Evolutionary conservation across 2,329 filamentous ascomycete genomes (phyloP).

Genomic region (Phyllachora maydis): DNA sequence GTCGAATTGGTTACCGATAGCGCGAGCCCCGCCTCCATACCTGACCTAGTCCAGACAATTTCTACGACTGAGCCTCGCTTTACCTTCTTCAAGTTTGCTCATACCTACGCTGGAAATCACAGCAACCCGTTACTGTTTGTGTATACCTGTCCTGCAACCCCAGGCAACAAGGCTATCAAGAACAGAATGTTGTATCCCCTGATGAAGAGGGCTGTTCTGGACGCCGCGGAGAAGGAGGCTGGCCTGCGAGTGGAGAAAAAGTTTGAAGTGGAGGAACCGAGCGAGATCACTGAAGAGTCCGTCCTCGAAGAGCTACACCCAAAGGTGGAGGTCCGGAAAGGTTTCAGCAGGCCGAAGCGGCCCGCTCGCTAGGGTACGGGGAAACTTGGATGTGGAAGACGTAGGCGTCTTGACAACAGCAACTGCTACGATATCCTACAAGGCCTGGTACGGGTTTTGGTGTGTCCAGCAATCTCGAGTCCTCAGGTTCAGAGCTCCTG

Average conservation of each 20-base stretch:
- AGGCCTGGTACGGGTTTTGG: no score
- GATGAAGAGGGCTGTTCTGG: slow-evolving; percentile 45
- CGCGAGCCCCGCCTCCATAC: slow-evolving; percentile 29
- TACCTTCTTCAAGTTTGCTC: slow-evolving; percentile 51
- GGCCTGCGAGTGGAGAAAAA: slow-evolving; percentile 49
- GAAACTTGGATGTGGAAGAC: no score
- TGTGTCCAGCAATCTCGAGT: no score
- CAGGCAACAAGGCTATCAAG: slow-evolving; percentile 50
- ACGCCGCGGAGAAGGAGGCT: slow-evolving; percentile 43
- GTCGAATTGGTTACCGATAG: slow-evolving; percentile 41
- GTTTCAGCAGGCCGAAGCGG: slow-evolving; percentile 60
- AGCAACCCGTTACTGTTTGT: slow-evolving; percentile 52
- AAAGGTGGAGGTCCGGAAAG: slow-evolving; percentile 41
- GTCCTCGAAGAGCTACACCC: slow-evolving; percentile 50
- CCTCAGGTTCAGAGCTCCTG: no score
- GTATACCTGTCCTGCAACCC: slow-evolving; percentile 55
- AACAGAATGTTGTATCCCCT: slow-evolving; percentile 70
- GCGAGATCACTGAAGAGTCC: slow-evolving; percentile 46
- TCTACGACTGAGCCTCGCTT: slow-evolving; percentile 52
- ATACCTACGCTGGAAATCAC: slow-evolving; percentile 29
- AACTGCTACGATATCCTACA: no score
- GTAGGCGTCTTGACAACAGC: no score
- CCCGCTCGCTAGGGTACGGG: slow-evolving; percentile 45
- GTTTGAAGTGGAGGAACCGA: slow-evolving; percentile 45
- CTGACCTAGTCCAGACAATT: slow-evolving; percentile 37